Base-by-base conservation (phyloP, 2,329 filamentous ascomycete genomes). In the Didymellaceae sp. region DNA sequence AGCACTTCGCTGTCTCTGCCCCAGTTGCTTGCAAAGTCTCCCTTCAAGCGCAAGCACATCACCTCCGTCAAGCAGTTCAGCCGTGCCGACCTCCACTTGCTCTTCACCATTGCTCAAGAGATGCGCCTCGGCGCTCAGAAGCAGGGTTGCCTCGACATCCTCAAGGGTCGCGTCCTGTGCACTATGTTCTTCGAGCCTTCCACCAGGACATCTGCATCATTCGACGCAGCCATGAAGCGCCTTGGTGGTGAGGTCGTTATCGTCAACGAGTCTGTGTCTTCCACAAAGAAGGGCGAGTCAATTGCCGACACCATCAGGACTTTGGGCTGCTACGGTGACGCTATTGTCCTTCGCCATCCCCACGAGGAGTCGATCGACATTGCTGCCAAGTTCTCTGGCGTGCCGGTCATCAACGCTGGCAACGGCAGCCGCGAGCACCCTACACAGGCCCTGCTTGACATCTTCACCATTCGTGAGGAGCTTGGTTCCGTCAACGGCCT, bases 111-210 rank as follows among this genome's bases (percentile, higher is more conserved):
- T 40, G 94, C 94, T 1, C 91, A 96, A 74, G 94, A 99, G 78
- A 97, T 99, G 92, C 89, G 93, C 22, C 84, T 96, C 14, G 92
- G 91, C 45, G 94, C 97, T 22, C 90, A 97, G 77, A 88, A 92
- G 40, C 88, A 96, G 66, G 94, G 94, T 52, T 89, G 94, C 22
- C 81, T 99, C 41, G 88, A 94, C 67, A 82, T 96, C 48, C 85
- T 99, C 55, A 90, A 89, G 65, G 91, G 92, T 21, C 86, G 89
- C 35, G 85, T 99, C 10, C 82, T 99, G 28, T 91, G 88, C 77
- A 94, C 90, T 2, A 86, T 99, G 78, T 99, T 99, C 83, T 99
- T 92, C 75, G 94, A 99, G 80, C 94, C 94, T 2, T 97, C 93
- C 0, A 99, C 94, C 2, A 85, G 94, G 45, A 99, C 94, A 5